A percentile compares a stretch with the other conserved stretches of the same genome.
These are phyloP conservation scores for Zymoseptoria pseudotritici DNA, from an alignment of 2,329 filamentous ascomycete species.

Conservation along the genomic window DNA sequence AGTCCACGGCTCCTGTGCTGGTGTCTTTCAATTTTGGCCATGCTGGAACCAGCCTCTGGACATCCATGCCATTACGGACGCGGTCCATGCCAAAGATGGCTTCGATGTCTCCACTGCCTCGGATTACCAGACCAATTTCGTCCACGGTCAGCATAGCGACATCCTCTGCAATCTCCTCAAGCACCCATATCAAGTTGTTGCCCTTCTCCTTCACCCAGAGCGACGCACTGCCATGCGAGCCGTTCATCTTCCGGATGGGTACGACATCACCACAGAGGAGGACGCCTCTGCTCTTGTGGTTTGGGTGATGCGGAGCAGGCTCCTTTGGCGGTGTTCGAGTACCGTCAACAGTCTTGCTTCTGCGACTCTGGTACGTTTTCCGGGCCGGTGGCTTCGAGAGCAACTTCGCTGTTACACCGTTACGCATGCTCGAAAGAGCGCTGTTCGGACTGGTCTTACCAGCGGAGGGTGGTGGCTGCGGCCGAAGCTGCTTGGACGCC, in stretches of 20 bases:
- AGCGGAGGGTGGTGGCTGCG: conserved; percentile 18
- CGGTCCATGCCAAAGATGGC: conserved; percentile 76
- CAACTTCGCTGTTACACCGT: conserved; percentile 79
- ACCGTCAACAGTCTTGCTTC: conserved; percentile 60
- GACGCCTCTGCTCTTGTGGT: conserved; percentile 76
- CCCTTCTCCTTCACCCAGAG: conserved; percentile 98
- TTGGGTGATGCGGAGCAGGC: conserved; percentile 54
- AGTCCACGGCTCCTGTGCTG: conserved; percentile 67
- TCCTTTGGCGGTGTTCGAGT: conserved; percentile 40
- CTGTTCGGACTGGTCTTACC: conserved; percentile 32
- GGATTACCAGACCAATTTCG: conserved; percentile 65
- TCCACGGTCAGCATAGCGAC: conserved; percentile 71
- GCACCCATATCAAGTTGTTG: conserved; percentile 88
- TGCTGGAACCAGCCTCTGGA: conserved; percentile 71
- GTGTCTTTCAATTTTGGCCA: conserved; percentile 71
- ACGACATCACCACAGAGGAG: conserved; percentile 96
- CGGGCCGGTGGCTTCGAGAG: conserved; percentile 71
- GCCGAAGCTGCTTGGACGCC: conserved; percentile 15
- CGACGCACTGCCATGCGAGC: conserved; percentile 82
- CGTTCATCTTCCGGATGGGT: conserved; percentile 92
- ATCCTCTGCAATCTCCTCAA: conserved; percentile 96
- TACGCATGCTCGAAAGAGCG: conserved; percentile 56
- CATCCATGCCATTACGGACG: conserved; percentile 60
- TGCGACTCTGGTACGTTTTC: conserved; percentile 44
- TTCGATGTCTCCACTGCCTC: conserved; percentile 65